Base-by-base conservation (phyloP, 345 rosid genomes). In the Brassica nigra region DNA sequence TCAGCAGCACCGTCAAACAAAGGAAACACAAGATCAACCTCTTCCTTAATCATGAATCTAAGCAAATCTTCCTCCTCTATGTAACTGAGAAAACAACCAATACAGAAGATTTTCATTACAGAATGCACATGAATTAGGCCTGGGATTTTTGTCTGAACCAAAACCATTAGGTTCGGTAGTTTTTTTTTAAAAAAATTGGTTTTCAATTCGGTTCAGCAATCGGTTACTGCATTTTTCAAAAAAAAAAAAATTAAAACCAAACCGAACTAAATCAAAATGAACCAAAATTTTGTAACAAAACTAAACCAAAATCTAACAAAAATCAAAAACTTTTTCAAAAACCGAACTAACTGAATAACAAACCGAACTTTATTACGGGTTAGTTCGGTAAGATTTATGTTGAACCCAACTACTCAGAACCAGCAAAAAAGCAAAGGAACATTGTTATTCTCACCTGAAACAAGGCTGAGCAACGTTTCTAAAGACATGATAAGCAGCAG, bases 1-100 rank as follows among this genome's bases (percentile, higher is more conserved):
- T 89, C 93, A 0, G 84, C 82, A 1, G 84, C 82, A 77, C 89
- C 91, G 27, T 87, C 95, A 49, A 92, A 80, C 77, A 92, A 83
- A 1, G 89, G 91, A 61, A 92, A 85, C 42, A 90, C 84, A 58
- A 90, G 95, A 54, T 91, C 95, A 37, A 89, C 97, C 85, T 92
- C 99, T 81, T 92, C 97, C 74, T 87, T 89, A 31, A 91, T 90
- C 97, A 94, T 85, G 87, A 94, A 94, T 76, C 92, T 86, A 73
- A 71, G 66, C 49, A 94, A 88, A 76, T 92, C 97, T 10, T 89
- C 92, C 79, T 87, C 97, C 2, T 89, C 87, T 33, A 94, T 85
- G 85, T 83, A 87, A 75, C 97, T 94, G 83, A 42, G 42, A 49
- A 7, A 49, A n/a, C 18, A 49, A 49, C 55, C 55, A 14, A 49